Conservation (phyloP, 768 basidiomycete genomes). For the Trametopsis cervina region DNA sequence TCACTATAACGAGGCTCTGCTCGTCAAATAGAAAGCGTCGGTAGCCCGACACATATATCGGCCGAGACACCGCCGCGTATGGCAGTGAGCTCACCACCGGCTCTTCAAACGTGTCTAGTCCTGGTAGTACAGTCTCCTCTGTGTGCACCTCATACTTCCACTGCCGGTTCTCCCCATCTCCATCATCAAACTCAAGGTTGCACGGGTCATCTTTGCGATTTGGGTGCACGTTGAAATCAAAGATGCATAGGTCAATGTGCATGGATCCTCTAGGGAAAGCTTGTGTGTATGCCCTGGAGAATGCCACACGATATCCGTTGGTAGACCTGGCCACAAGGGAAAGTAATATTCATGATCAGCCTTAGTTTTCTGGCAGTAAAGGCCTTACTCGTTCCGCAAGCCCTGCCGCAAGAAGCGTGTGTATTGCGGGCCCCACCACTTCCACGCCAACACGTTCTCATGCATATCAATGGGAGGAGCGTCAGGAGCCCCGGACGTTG, state of each 20-base stretch:
- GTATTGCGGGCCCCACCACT: constrained; percentile 30
- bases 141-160: constrained; percentile 3
- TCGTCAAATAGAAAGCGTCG: constrained; percentile 38
- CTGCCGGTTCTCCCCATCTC: too few species aligned
- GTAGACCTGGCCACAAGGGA: too few species aligned
- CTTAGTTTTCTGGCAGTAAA: too few species aligned
- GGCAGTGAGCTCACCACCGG: constrained; percentile 18
- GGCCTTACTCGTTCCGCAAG: constrained; percentile 38
- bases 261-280: too few species aligned
- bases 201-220: constrained; percentile 17
- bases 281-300: too few species aligned
- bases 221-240: constrained; percentile 28
- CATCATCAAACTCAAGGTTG: too few species aligned
- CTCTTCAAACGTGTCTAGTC: constrained; percentile 9
- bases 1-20: constrained; percentile 32
- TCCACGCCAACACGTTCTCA: constrained; percentile 25
- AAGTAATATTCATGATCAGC: too few species aligned
- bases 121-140: neutral
- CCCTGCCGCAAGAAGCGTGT: constrained; percentile 27
- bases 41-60: constrained; percentile 18
- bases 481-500: neutral
- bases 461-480: neutral
- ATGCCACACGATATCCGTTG: constrained; percentile 8
- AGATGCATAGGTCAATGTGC: constrained; percentile 7
- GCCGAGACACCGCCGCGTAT: constrained; percentile 11